Evolutionary conservation across 768 basidiomycete species (phyloP).

Genomic region (Pleurotus sapidus): DNA sequence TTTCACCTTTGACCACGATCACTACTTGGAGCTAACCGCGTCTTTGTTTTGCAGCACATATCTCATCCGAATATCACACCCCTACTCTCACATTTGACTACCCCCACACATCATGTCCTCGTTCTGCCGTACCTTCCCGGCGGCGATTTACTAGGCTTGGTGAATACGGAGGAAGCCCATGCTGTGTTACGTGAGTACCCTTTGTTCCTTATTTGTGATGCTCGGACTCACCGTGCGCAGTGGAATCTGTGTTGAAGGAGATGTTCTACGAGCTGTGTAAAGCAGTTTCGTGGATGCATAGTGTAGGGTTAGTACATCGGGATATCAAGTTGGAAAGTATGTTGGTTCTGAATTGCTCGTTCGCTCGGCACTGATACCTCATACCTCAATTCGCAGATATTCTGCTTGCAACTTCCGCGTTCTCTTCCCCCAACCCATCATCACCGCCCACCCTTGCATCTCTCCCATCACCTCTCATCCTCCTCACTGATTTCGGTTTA

Average conservation of each 20-base stretch:
- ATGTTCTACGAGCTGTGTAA: slow-evolving; percentile 76
- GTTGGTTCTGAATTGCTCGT: slow-evolving; percentile 29
- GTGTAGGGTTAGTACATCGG: slow-evolving; percentile 80
- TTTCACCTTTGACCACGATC: neutral
- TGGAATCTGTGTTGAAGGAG: slow-evolving; percentile 53
- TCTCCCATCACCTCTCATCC: slow-evolving; percentile 60
- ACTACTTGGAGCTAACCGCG: neutral
- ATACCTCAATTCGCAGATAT: slow-evolving; percentile 49
- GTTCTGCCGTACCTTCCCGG: slow-evolving; percentile 81
- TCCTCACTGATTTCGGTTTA: slow-evolving; percentile 89
- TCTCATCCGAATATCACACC: slow-evolving; percentile 80
- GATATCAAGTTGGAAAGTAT: slow-evolving; percentile 87
- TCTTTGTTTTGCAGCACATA: slow-evolving; percentile 50
- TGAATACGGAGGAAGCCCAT: slow-evolving; percentile 55
- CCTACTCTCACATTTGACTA: slow-evolving; percentile 68
- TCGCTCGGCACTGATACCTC: slow-evolving; percentile 21
- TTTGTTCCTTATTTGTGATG: neutral
- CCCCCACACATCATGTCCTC: slow-evolving; percentile 70
- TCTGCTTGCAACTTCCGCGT: slow-evolving; percentile 53
- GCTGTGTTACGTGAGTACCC: slow-evolving; percentile 27
- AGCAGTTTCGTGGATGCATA: slow-evolving; percentile 87
- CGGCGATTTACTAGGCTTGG: slow-evolving; percentile 78
- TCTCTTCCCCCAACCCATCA: slow-evolving; percentile 18
- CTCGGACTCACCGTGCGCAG: slow-evolving; percentile 15
- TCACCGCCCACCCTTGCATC: slow-evolving; percentile 33